Evolutionary conservation across 805 yeast species (phyloP), one percentile per base, ranked within the genome.

Genomic region (Cyberlindnera japonica): DNA sequence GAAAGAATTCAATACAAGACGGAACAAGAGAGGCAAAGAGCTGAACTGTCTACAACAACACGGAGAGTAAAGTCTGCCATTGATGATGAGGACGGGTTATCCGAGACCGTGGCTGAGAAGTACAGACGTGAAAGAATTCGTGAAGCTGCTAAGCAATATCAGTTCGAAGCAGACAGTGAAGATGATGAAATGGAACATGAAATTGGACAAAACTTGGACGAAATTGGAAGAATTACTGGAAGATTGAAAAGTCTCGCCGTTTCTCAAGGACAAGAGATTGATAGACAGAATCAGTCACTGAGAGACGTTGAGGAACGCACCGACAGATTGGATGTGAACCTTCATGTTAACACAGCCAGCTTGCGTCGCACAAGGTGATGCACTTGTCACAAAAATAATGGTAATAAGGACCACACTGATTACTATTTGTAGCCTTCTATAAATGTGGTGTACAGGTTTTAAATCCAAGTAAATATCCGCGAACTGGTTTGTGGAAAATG

Each of bases 121-220:
- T 68, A 67, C 48, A 63, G 65, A 38, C 62, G 67, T 32, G 63
- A 67, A 30, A 60, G 59, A 35, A 56, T 58, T 24, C 42, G 63
- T 37, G 54, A 69, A 14, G 80, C 78, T 27, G 83, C 95, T 2
- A 67, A 76, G 42, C 67, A 78, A 49, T 89, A 83, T 63, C 86
- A 85, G 54, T 85, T 87, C 53, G 96, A 88, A 57, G 84, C 83
- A 35, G 97, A 91, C 62, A 79, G 80, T 36, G 97, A 91, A 59
- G 98, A 93, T 62, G 95, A 89, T 54, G 93, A 81, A 51, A 77
- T 88, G 77, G 98, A 91, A 58, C 76, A 82, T 47, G 96, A 90
- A 62, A 77, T 89, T 51, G 90, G 89, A 39, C 66, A 75, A 48
- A 93, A 93, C 55, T 68, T 91, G 61, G 90, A 85, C 53, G 87